Evolutionary conservation across 2,329 filamentous ascomycete genomes (phyloP).

Genomic region (Ambrosiella cleistominuta): DNA sequence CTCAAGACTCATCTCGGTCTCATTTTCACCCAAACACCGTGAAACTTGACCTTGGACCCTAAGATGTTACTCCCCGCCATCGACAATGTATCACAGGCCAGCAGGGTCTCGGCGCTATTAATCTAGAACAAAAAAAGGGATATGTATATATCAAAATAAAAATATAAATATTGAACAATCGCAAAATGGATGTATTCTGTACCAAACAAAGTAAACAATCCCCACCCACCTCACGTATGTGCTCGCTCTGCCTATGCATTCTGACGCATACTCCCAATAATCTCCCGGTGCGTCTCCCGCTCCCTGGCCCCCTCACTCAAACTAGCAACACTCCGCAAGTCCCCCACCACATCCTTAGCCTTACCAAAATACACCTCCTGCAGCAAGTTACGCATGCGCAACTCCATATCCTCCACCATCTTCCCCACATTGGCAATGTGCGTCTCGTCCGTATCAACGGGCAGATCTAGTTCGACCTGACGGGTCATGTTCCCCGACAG

Average conservation of each 20-base stretch:
- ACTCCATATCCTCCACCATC: constrained; percentile 97
- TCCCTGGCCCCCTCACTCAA: constrained; percentile 74
- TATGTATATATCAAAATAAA: not conserved
- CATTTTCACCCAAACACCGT: no score
- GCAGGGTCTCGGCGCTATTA: not conserved
- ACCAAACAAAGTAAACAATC: not conserved
- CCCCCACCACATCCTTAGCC: constrained; percentile 94
- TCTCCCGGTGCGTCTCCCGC: constrained; percentile 69
- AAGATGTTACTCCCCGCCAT: no score
- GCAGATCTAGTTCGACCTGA: constrained; percentile 81
- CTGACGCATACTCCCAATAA: constrained; percentile 48
- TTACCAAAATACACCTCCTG: constrained; percentile 99
- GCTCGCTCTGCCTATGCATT: not conserved
- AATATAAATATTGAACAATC: not conserved
- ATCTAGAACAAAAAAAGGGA: not conserved
- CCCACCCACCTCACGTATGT: not conserved
- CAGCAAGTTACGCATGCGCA: constrained; percentile 95
- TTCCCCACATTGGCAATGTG: constrained; percentile 92
- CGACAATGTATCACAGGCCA: no score
- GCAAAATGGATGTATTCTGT: not conserved
- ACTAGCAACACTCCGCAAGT: constrained; percentile 70
- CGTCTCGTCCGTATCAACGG: constrained; percentile 74
- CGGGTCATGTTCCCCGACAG: constrained; percentile 95
- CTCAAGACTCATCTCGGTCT: no score
- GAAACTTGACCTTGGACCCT: no score